A percentile compares a stretch with the other conserved stretches of the same genome.
Evolutionary conservation across 495 filamentous ascomycete genomes (phyloP).

Genomic region (Trypethelium eluteriae): DNA sequence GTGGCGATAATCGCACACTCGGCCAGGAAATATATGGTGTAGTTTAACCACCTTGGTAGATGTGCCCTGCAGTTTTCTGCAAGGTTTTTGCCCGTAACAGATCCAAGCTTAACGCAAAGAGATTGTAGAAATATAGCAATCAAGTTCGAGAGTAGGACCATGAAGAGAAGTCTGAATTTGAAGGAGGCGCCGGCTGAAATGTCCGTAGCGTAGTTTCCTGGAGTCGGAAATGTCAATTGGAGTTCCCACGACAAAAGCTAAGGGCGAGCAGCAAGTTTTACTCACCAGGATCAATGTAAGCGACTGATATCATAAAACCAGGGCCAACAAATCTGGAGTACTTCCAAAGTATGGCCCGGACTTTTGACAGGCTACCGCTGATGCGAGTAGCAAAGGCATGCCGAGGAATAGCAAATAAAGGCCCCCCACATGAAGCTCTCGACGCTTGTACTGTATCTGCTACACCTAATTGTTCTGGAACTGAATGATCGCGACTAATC

Average conservation of each 20-base stretch:
- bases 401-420: neutral
- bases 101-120: slow-evolving; percentile 74
- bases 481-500: neutral
- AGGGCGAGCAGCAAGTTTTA: neutral
- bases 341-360: slow-evolving; percentile 44
- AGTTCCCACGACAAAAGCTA: neutral
- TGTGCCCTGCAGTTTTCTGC: slow-evolving; percentile 71
- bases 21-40: slow-evolving; percentile 63
- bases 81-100: slow-evolving; percentile 76
- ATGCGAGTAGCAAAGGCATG: neutral
- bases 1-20: slow-evolving; percentile 81
- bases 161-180: slow-evolving; percentile 59
- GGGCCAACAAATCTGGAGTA: slow-evolving; percentile 76
- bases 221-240: neutral
- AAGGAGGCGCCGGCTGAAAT: slow-evolving; percentile 51
- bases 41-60: slow-evolving; percentile 69
- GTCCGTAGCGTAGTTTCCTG: slow-evolving; percentile 70
- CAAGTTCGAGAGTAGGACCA: slow-evolving; percentile 73
- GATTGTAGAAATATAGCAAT: slow-evolving; percentile 80
- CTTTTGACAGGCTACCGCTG: slow-evolving; percentile 13
- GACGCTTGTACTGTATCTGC: neutral
- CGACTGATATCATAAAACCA: slow-evolving; percentile 75
- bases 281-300: slow-evolving; percentile 61
- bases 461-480: neutral
- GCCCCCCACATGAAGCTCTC: neutral